These are phyloP conservation scores for Clarireedia monteithiana DNA, from an alignment of 2,329 filamentous ascomycete genomes.

Conservation along the genomic window DNA sequence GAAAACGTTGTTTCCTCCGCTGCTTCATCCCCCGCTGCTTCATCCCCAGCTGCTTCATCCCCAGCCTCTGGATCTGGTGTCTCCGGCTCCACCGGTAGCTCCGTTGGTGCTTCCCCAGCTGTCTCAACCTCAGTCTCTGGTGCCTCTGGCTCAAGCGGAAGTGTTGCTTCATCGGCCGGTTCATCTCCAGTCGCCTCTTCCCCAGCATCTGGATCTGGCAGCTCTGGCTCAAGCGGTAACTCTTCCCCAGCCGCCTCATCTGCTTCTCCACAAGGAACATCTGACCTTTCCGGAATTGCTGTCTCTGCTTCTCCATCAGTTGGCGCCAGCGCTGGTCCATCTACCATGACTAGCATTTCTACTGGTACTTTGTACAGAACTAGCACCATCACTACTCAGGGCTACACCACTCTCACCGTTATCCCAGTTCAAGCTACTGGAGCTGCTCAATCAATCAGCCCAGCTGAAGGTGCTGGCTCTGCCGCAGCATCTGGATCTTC, in stretches of 20 bases:
- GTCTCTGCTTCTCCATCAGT: neutral
- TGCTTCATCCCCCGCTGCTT: neutral
- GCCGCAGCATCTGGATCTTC: neutral
- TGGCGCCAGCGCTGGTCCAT: neutral
- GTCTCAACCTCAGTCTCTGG: too few species aligned
- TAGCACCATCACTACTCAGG: neutral
- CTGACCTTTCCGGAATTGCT: too few species aligned
- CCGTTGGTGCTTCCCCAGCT: too few species aligned
- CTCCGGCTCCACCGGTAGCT: too few species aligned
- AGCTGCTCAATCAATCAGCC: neutral
- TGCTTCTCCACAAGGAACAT: too few species aligned
- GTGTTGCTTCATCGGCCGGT: too few species aligned
- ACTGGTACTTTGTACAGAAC: neutral
- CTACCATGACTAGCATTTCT: neutral
- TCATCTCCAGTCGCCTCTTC: neutral
- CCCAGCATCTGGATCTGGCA: neutral
- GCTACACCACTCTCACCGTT: conserved; percentile 1
- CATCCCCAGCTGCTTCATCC: neutral
- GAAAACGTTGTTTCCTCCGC: neutral
- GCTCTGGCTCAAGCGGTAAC: neutral
- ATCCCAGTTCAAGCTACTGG: neutral
- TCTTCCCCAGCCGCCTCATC: too few species aligned
- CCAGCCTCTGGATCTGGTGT: neutral
- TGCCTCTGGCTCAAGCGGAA: too few species aligned
- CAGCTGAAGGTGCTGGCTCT: neutral